Base-by-base conservation (phyloP, 2,329 filamentous ascomycete genomes). In the Claviceps digitariae region DNA sequence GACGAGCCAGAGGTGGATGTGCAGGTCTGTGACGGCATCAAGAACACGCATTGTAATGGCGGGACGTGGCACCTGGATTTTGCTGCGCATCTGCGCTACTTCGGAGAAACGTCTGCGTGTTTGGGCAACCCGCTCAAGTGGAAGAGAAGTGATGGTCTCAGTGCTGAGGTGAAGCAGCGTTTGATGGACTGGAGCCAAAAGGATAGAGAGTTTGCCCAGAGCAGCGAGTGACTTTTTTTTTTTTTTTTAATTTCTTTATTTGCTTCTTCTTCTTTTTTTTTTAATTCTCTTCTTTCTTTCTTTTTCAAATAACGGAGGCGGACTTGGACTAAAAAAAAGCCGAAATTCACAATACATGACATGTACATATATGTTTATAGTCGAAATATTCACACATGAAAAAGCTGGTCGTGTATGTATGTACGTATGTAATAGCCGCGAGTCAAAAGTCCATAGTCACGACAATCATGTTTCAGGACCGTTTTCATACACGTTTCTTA, bases 41-140 rank as follows among this genome's bases (percentile, higher is more conserved):
- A 66, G 25, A 79, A 73, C 62, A 60, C 66, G 12, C 44, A 54
- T 38, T 81, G 79, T 67, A 81, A 81, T 59, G 77, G 61, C n/a
- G 72, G 72, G 36, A 73, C 72, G 0, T 54, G 63, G 2, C 73
- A 72, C 1, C 60, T 79, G 41, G 66, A 78, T 55, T 56, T 70
- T 36, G 51, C 61, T 4, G 69, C 75, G 2, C 79, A 82, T 62
- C 34, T 60, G 20, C 65, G 69, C 60, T 82, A 82, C 66, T 70
- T 82, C 55, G 64, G 66, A 53, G 53, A 61, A 21, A 72, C 76
- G 12, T 57, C 66, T 13, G 69, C 60, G 40, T 79, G 77, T 62
- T 59, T 55, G 21, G 57, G 62, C 29, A 53, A 59, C 47, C 54
- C 60, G 6, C 40, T 59, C 12, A 45, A 51, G 36, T 64, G 62